Evolutionary conservation across 108 stramenopile species (phyloP).

Genomic region (Nannochloropsis granulata): DNA sequence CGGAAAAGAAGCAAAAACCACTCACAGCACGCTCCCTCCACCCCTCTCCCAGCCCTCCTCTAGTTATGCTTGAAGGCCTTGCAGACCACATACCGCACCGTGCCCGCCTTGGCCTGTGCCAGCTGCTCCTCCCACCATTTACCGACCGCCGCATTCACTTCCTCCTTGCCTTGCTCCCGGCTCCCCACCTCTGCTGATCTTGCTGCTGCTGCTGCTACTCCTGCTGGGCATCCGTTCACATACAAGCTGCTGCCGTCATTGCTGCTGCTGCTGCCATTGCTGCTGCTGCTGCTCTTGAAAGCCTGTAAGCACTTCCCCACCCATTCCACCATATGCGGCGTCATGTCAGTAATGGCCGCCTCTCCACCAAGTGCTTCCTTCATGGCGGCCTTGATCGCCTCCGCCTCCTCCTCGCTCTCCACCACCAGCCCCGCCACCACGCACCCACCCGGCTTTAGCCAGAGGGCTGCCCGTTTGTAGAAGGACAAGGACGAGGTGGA

Average conservation of each 20-base stretch:
- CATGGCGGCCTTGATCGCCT: neutral
- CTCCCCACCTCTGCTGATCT: neutral
- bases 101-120: neutral
- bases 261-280: neutral
- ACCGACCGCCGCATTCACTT: neutral
- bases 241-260: neutral
- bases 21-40: too few relatives aligned
- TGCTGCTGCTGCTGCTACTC: neutral
- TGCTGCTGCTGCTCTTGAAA: neutral
- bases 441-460: neutral
- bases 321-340: neutral
- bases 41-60: too few relatives aligned
- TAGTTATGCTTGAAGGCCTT: neutral
- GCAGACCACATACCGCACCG: neutral
- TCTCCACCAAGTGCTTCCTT: neutral
- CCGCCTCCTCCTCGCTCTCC: neutral
- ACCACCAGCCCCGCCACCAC: neutral
- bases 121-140: neutral
- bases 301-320: neutral
- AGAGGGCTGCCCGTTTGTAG: neutral
- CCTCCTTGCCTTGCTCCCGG: neutral
- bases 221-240: neutral
- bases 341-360: neutral
- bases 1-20: too few relatives aligned
- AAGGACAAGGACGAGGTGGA: neutral